A percentile compares a stretch with the other conserved stretches of the same genome.
Conservation (phyloP, 2,329 filamentous ascomycete species). For the Tothia fuscella region DNA sequence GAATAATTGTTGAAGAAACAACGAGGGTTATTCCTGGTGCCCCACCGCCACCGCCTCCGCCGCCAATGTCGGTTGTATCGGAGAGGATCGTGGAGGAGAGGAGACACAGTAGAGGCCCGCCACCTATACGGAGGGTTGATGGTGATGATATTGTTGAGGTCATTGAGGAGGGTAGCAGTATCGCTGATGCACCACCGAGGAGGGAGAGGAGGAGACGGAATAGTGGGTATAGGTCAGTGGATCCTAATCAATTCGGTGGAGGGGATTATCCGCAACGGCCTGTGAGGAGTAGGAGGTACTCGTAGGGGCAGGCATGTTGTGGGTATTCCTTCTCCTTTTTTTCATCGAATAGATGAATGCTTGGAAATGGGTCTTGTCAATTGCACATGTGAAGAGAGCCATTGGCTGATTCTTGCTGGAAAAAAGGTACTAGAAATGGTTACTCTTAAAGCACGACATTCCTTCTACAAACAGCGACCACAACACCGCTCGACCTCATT, state of each 20-base stretch:
- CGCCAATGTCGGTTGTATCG: constrained; percentile 19
- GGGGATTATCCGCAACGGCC: constrained; percentile 14
- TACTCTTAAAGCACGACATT: too few species aligned
- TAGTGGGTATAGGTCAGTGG: constrained; percentile 38
- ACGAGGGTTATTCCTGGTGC: constrained; percentile 17
- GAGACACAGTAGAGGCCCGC: constrained; percentile 19
- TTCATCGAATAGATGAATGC: too few species aligned
- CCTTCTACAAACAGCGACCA: too few species aligned
- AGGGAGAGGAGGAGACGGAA: constrained; percentile 27
- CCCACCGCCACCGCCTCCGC: too few species aligned
- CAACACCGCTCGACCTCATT: too few species aligned
- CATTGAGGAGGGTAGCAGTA: constrained; percentile 41
- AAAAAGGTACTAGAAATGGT: too few species aligned
- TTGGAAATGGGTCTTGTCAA: too few species aligned
- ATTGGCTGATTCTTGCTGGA: too few species aligned
- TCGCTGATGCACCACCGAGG: constrained; percentile 25
- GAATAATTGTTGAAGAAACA: constrained; percentile 33
- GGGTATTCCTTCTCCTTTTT: too few species aligned
- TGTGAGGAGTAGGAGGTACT: not conserved
- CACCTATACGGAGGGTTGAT: constrained; percentile 17
- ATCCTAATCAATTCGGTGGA: constrained; percentile 17
- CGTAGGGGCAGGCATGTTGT: too few species aligned
- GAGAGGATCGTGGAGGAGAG: constrained; percentile 14
- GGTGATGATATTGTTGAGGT: constrained; percentile 46
- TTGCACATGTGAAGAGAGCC: too few species aligned